These are phyloP conservation scores for Daphne laureola DNA, from an alignment of 441 rosid genomes.

Conservation along the genomic window DNA sequence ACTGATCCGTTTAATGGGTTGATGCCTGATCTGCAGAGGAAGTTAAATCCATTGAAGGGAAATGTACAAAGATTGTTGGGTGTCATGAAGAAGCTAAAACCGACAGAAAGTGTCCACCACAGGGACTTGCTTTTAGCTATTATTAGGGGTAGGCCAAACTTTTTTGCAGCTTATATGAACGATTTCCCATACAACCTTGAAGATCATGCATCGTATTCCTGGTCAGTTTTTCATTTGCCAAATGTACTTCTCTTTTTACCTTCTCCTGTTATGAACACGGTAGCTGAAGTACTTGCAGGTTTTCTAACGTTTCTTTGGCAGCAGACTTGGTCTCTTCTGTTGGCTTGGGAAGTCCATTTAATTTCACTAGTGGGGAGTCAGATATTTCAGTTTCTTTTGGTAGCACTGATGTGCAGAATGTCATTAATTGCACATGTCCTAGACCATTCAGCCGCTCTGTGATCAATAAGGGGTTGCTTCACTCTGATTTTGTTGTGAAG, in stretches of 20 bases:
- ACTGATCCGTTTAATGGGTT: slow-evolving; percentile 87
- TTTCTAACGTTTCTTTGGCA: slow-evolving; percentile 69
- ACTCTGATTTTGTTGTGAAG: slow-evolving; percentile 70
- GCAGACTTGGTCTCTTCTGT: slow-evolving; percentile 66
- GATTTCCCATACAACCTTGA: slow-evolving; percentile 89
- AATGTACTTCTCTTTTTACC: slow-evolving; percentile 10
- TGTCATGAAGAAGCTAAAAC: slow-evolving; percentile 83
- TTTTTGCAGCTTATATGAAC: slow-evolving; percentile 69
- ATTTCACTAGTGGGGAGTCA: slow-evolving; percentile 43
- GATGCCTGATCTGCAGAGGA: slow-evolving; percentile 71
- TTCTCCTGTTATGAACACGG: slow-evolving; percentile 16
- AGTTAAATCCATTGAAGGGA: slow-evolving; percentile 52
- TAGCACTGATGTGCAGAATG: slow-evolving; percentile 42
- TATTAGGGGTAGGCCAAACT: slow-evolving; percentile 58
- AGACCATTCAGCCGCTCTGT: slow-evolving; percentile 64
- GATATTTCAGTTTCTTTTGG: slow-evolving; percentile 33
- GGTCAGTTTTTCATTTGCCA: slow-evolving; percentile 50
- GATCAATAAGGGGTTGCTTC: slow-evolving; percentile 83
- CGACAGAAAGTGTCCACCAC: slow-evolving; percentile 58
- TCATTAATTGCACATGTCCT: slow-evolving; percentile 68
- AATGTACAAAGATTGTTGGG: slow-evolving; percentile 62
- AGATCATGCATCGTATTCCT: slow-evolving; percentile 67
- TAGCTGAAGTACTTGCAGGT: slow-evolving; percentile 69
- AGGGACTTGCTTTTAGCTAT: slow-evolving; percentile 77
- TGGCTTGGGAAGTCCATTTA: slow-evolving; percentile 39